phyloP scores from a whole-genome alignment of 331 rosid genomes.

The Malus hybrid region DNA sequence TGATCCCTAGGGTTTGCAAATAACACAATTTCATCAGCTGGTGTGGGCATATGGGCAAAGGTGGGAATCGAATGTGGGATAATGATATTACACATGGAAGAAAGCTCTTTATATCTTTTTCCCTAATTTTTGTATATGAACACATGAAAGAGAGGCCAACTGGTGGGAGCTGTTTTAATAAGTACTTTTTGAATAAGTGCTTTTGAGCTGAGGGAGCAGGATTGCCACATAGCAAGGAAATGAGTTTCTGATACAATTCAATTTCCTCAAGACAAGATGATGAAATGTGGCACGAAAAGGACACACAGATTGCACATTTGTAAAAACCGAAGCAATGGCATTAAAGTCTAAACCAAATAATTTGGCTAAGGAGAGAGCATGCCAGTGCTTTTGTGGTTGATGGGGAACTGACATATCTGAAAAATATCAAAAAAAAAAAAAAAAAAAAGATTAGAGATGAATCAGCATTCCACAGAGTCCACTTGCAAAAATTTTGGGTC shows the following conservation, averaged over 20 bases:
- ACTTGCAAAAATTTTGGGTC: slow-evolving; percentile 13
- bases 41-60: background rate
- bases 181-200: background rate
- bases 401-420: background rate
- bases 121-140: slow-evolving; percentile 2
- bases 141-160: slow-evolving; percentile 13
- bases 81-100: slow-evolving; percentile 16
- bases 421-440: background rate
- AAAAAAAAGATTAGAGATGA: background rate
- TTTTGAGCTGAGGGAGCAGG: slow-evolving; percentile 13
- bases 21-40: background rate
- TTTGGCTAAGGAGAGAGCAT: background rate
- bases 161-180: background rate
- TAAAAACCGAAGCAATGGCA: background rate
- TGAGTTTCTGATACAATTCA: background rate
- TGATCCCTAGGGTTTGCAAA: slow-evolving; percentile 1
- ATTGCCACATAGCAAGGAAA: slow-evolving; percentile 23
- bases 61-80: slow-evolving; percentile 7
- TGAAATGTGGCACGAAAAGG: background rate
- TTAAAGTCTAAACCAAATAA: background rate
- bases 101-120: background rate
- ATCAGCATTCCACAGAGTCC: slow-evolving; percentile 2
- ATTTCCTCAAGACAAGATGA: slow-evolving; percentile 6
- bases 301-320: background rate
- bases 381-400: background rate